These are phyloP conservation scores for Backusella tarrabulga DNA, from an alignment of 192 early-diverging fungal species.

Conservation along the genomic window DNA sequence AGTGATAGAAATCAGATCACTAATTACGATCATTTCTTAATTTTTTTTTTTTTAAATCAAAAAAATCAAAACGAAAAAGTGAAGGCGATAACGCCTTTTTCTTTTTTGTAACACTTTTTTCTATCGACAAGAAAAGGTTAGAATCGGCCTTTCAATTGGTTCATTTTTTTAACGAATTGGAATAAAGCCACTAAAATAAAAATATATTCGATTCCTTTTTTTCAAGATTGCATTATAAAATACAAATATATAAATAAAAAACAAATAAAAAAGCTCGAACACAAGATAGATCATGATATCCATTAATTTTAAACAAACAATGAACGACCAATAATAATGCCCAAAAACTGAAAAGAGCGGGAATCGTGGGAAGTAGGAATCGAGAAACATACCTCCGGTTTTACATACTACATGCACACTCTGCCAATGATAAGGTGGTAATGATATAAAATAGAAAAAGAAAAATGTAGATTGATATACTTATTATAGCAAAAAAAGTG, in stretches of 20 bases:
- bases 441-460: background rate
- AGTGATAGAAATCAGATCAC: background rate
- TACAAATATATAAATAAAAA: constrained; percentile 6
- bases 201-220: background rate
- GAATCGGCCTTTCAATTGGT: background rate
- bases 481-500: background rate
- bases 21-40: background rate
- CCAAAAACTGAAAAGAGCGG: background rate
- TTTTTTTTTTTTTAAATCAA: background rate
- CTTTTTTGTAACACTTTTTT: background rate
- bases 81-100: background rate
- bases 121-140: background rate
- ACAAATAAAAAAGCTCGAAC: background rate
- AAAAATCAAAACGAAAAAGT: background rate
- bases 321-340: background rate
- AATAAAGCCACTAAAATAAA: constrained; percentile 5
- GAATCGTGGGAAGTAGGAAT: constrained; percentile 2
- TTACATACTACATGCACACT: background rate
- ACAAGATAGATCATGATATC: constrained; percentile 7
- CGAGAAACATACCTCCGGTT: constrained; percentile 4
- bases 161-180: constrained; percentile 1
- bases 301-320: constrained; percentile 1
- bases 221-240: constrained; percentile 5
- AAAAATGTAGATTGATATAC: background rate
- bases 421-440: background rate